phyloP scores from a whole-genome alignment of 192 early-diverging fungal genomes.

The Coemansia sp. region DNA sequence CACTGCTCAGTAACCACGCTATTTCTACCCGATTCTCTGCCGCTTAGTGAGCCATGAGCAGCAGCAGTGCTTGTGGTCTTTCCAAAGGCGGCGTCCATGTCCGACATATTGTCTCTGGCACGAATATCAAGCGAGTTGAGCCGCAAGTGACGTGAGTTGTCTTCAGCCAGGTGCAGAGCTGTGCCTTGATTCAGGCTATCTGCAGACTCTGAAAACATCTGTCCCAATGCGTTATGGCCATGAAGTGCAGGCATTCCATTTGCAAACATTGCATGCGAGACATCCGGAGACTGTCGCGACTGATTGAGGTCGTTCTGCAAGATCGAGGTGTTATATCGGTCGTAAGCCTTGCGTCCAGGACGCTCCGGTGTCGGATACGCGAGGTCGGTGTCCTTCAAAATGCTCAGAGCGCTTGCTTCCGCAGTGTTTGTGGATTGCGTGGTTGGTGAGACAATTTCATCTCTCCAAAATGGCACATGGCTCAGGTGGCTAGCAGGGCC shows the following conservation, averaged over 20 bases:
- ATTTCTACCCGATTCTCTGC: slow-evolving; percentile 24
- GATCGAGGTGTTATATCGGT: background rate
- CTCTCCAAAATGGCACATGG: slow-evolving; percentile 16
- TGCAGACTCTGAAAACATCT: background rate
- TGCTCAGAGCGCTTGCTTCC: slow-evolving; percentile 52
- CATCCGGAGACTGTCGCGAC: slow-evolving; percentile 9
- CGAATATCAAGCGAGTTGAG: slow-evolving; percentile 10
- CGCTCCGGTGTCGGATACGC: slow-evolving; percentile 46
- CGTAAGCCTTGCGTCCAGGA: background rate
- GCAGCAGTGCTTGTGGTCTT: background rate
- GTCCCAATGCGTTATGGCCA: slow-evolving; percentile 5
- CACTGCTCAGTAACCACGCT: slow-evolving; percentile 26
- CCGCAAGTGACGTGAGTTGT: slow-evolving; percentile 14
- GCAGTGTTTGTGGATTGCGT: slow-evolving; percentile 40
- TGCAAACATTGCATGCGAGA: slow-evolving; percentile 13
- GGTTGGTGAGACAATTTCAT: slow-evolving; percentile 4
- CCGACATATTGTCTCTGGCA: background rate
- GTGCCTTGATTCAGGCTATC: slow-evolving; percentile 1
- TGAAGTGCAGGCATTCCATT: background rate
- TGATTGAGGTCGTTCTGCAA: slow-evolving; percentile 8
- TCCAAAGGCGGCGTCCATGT: background rate
- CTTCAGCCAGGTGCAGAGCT: background rate
- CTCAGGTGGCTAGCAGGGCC: slow-evolving; percentile 15
- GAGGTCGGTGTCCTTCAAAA: slow-evolving; percentile 51
- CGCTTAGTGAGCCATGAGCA: background rate